These are phyloP conservation scores for Candida berthetii DNA, from an alignment of 805 yeast genomes.

Conservation along the genomic window DNA sequence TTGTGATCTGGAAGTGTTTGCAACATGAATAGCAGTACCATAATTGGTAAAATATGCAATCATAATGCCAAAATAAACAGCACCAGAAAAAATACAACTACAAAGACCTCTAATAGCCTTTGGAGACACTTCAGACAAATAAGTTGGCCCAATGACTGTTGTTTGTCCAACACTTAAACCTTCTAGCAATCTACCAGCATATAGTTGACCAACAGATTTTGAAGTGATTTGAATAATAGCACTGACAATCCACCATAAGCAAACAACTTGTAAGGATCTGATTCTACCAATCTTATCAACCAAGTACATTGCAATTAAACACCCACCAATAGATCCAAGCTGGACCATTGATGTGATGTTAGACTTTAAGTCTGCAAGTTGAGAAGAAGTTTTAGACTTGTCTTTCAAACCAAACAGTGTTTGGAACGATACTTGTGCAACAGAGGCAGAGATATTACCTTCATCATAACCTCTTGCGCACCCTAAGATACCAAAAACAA, in stretches of 20 bases:
- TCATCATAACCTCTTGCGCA: conserved; percentile 55
- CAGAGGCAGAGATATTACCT: conserved; percentile 41
- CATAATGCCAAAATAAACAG: conserved; percentile 50
- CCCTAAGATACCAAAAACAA: conserved; percentile 49
- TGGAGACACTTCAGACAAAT: conserved; percentile 49
- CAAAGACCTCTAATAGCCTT: conserved; percentile 44
- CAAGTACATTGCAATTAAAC: conserved; percentile 39
- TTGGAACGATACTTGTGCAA: conserved; percentile 36
- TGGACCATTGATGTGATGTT: conserved; percentile 57
- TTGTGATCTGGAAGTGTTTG: conserved; percentile 29
- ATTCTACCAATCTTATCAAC: conserved; percentile 48
- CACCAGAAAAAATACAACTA: conserved; percentile 48
- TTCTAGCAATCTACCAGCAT: conserved; percentile 49
- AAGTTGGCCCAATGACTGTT: conserved; percentile 49
- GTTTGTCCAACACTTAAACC: conserved; percentile 56
- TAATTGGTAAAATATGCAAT: conserved; percentile 42
- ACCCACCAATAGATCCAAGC: conserved; percentile 49
- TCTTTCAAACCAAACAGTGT: conserved; percentile 38
- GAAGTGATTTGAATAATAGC: conserved; percentile 44
- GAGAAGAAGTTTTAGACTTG: conserved; percentile 23
- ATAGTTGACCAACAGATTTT: conserved; percentile 39
- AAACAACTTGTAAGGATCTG: conserved; percentile 36
- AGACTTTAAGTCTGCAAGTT: conserved; percentile 41
- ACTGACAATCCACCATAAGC: conserved; percentile 37
- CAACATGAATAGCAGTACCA: conserved; percentile 42